Base-by-base conservation (phyloP, 2,329 filamentous ascomycete genomes). In the Exophiala calicioides region DNA sequence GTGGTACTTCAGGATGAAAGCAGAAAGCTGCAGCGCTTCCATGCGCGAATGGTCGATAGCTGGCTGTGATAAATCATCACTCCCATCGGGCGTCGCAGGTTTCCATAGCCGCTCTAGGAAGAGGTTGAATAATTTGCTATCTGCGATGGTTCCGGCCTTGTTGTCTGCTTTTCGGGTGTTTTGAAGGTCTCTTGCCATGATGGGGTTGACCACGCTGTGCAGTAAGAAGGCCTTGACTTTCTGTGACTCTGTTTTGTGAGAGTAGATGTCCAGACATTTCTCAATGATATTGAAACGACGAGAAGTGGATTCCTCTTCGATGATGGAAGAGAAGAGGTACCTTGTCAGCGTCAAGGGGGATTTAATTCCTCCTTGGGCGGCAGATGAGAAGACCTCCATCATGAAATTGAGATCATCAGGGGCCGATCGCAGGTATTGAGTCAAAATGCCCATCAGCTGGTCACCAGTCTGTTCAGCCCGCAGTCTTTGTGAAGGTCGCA, bases 71-170 rank as follows among this genome's bases (percentile, higher is more conserved):
- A 85, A 81, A 60, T 97, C 93, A 58, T 97, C 91, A 29, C 83
- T 82, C 2, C 84, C 77, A 66, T 95, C 90, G 19, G 85, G 82
- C 23, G 90, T 75, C 53, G 94, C 89, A 16, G 90, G 85, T 65
- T 88, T 91, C 94, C 93, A 98, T 42, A 99, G 83, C 65, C 90
- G 93, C 59, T 85, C 85, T 65, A 94, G 90, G 51, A 98, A 88
- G 6, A 87, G 85, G 52, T 96, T 90, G 24, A 93, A 90, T 69
- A 98, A 83, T 36, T 81, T 75, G 63, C 85, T 86, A 64, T 98
- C 90, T 69, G 97, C 86, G 15, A 98, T 73, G 47, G 83, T 85
- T 10, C 82, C 85, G 3, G 77, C 78, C 55, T 76, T 76, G 29
- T 77, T 74, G 30, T 72, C 68, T 44, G 74, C 75, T 21, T 79